Evolutionary conservation across 2,329 filamentous ascomycete genomes (phyloP).

Genomic region (Hypomyces perniciosus): DNA sequence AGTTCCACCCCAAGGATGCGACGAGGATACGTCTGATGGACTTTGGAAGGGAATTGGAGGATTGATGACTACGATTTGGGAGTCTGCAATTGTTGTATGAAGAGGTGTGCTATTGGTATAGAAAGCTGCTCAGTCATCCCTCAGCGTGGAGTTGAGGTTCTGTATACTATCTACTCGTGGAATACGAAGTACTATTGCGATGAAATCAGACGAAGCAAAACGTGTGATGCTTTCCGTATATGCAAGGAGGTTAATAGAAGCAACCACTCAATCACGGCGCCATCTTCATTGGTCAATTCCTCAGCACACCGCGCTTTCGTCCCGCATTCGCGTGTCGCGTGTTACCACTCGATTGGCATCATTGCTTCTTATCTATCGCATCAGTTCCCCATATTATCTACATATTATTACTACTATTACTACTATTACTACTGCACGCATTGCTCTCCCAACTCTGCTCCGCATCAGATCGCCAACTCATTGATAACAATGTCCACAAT

Average conservation of each 20-base stretch:
- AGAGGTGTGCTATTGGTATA: background rate
- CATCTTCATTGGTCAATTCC: slow-evolving; percentile 24
- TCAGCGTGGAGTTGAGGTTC: no score
- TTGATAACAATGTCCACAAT: slow-evolving; percentile 21
- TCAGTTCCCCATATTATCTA: slow-evolving; percentile 2
- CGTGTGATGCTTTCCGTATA: background rate
- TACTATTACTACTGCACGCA: background rate
- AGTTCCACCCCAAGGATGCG: slow-evolving; percentile 60
- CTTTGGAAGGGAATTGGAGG: slow-evolving; percentile 58
- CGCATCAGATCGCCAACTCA: slow-evolving; percentile 12
- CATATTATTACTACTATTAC: background rate
- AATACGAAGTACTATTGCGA: no score
- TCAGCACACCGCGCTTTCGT: slow-evolving; percentile 11
- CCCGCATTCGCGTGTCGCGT: slow-evolving; percentile 25
- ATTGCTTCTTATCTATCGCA: slow-evolving; percentile 1
- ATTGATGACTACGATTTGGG: slow-evolving; percentile 24
- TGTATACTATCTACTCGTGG: no score
- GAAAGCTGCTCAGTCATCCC: background rate
- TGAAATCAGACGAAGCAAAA: no score
- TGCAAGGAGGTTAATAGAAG: slow-evolving; percentile 10
- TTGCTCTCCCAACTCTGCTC: slow-evolving; percentile 16
- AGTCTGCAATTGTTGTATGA: no score
- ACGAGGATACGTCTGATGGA: slow-evolving; percentile 53
- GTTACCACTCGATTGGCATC: slow-evolving; percentile 15
- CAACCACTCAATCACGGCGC: slow-evolving; percentile 18